phyloP scores from a whole-genome alignment of 768 basidiomycete genomes.

The Trichaptum fuscoviolaceum region DNA sequence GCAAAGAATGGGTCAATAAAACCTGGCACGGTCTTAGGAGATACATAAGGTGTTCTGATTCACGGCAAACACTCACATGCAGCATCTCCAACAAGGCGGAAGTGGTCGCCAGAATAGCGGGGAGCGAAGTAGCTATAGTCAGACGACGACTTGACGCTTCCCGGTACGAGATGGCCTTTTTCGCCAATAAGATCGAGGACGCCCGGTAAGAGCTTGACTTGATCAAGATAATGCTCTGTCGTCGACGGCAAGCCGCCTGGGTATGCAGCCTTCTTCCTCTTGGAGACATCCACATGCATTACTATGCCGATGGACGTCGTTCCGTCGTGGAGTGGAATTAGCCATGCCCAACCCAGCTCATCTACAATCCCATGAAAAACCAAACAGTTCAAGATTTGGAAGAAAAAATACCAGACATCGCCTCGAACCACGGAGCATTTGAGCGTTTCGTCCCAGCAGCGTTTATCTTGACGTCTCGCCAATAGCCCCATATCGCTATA shows the following conservation, averaged over 20 bases:
- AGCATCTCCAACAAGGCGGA: slow-evolving; percentile 31
- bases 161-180: too few species aligned
- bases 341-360: slow-evolving; percentile 69
- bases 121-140: slow-evolving; percentile 33
- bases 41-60: too few species aligned
- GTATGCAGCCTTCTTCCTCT: too few species aligned
- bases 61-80: slow-evolving; percentile 23
- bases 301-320: slow-evolving; percentile 60
- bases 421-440: slow-evolving; percentile 27
- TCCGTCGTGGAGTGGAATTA: slow-evolving; percentile 59
- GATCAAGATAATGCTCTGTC: too few species aligned
- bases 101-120: slow-evolving; percentile 27
- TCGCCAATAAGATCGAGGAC: too few species aligned
- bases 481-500: slow-evolving; percentile 24
- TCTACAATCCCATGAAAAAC: slow-evolving; percentile 29
- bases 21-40: too few species aligned
- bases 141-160: slow-evolving; percentile 18
- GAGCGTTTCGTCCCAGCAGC: slow-evolving; percentile 20
- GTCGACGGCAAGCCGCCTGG: too few species aligned
- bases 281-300: slow-evolving; percentile 41
- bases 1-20: slow-evolving; percentile 66
- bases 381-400: too few species aligned
- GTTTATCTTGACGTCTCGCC: slow-evolving; percentile 25
- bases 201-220: too few species aligned
- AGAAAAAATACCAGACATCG: slow-evolving; percentile 18